phyloP scores from a whole-genome alignment of 2,329 filamentous ascomycete species.

The Penicillium oxalicum region DNA sequence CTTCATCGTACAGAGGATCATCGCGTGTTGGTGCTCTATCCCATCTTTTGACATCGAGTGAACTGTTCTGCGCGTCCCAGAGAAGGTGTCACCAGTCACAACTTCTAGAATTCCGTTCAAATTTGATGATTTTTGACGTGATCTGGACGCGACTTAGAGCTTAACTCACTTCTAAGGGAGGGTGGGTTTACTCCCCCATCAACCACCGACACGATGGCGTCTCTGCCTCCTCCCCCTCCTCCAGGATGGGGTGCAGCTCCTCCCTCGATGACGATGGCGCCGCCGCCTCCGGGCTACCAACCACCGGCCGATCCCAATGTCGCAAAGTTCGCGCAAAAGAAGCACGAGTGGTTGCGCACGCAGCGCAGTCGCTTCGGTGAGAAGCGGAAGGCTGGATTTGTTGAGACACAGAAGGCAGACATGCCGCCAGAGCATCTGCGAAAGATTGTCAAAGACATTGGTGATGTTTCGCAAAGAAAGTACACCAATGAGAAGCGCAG shows the following conservation, averaged over 20 bases:
- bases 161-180: slow-evolving; percentile 22
- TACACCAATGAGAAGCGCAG: slow-evolving; percentile 98
- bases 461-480: slow-evolving; percentile 98
- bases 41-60: slow-evolving; percentile 12
- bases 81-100: background rate
- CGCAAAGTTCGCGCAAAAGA: slow-evolving; percentile 96
- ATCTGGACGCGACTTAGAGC: slow-evolving; percentile 32
- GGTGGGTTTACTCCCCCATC: slow-evolving; percentile 20
- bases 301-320: slow-evolving; percentile 75
- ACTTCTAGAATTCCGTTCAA: background rate
- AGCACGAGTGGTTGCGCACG: slow-evolving; percentile 92
- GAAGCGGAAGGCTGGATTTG: slow-evolving; percentile 92
- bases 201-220: slow-evolving; percentile 47
- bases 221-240: slow-evolving; percentile 59
- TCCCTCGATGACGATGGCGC: slow-evolving; percentile 53
- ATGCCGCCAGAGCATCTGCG: slow-evolving; percentile 98
- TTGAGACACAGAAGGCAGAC: slow-evolving; percentile 96
- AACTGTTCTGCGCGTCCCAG: background rate
- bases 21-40: slow-evolving; percentile 12
- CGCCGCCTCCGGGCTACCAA: slow-evolving; percentile 79
- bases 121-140: slow-evolving; percentile 24
- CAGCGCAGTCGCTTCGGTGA: slow-evolving; percentile 93
- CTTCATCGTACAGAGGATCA: slow-evolving; percentile 19
- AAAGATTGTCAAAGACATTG: slow-evolving; percentile 97
- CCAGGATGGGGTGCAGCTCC: slow-evolving; percentile 57